Evolutionary conservation across 495 filamentous ascomycete species (phyloP), one percentile per base, ranked within the genome.

Genomic region (Oleoguttula mirabilis): DNA sequence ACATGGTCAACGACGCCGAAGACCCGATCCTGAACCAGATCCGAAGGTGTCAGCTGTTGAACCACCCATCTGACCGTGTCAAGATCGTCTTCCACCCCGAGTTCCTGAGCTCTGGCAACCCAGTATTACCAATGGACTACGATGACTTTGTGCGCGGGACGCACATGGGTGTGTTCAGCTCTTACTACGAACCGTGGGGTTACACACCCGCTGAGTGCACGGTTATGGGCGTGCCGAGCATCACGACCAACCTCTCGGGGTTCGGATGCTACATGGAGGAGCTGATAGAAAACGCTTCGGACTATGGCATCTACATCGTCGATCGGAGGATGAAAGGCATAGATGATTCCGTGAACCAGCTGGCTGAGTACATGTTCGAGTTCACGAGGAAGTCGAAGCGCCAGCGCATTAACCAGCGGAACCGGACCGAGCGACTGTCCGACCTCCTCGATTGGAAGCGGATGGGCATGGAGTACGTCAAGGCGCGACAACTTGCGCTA

Each of bases 241-340:
- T 98, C 65, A 96, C 90, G 4, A 98, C 90, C 8, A 98, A 98
- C 54, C 69, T 98, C 6, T 95, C 90, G 17, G 90, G 90, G 6
- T 98, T 98, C 51, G 90, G 90, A 28, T 98, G 90, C 62, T 98
- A 98, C 60, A 98, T 98, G 90, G 90, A 98, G 61, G 90, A 98
- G 58, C 66, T 98, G 50, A 95, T 98, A 50, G 90, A 96, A 62
- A 98, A 96, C 58, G 90, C 90, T 25, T 79, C 77, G 27, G 90
- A 98, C 61, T 98, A 98, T 55, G 90, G 90, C 37, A 98, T 98
- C 62, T 95, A 95, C 65, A 96, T 98, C 57, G 88, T 98, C 34
- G 90, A 98, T 57, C 84, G 90, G 20, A 80, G 90, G 6, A 77
- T 73, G 64, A 98, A 98, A 72, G 92, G 92, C 27, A 81, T 98